Base-by-base conservation (phyloP, 768 basidiomycete genomes). In the Trametes villosa region DNA sequence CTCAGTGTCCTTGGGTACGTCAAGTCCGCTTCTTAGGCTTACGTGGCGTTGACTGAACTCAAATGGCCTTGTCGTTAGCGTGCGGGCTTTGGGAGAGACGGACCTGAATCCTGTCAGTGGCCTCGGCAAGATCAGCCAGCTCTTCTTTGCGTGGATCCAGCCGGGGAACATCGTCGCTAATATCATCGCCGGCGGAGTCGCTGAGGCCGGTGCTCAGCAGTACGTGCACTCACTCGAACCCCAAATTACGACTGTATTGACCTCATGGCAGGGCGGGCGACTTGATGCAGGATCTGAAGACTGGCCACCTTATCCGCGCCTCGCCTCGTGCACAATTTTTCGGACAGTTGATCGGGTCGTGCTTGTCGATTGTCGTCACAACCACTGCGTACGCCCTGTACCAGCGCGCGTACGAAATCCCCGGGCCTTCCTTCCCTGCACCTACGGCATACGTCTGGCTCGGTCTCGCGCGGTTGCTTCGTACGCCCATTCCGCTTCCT, bases 211-310 rank as follows among this genome's bases (percentile, higher is more conserved):
- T n/a, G 94, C 94, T 27, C 89, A 88, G 74, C 94, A 96, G 90
- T 93, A 70, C 62, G 86, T 70, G 60, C 31, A 17, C 34, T 30
- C 38, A 36, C n/a, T 3, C 9, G 9, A 24, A 15, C 31, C 13
- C 5, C 11, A 2, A 26, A 18, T 22, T 2, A 3, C 13, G 11
- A 6, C 3, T 40, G 18, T 5, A 3, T 4, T n/a, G 41, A 33
- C 26, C 59, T 13, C 33, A 24, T 57, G 66, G 56, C 64, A 95
- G 92, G 73, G 94, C 96, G 8, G 96, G 95, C 17, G 96, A 98
- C 71, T 84, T 98, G 9, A 98, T 98, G 96, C 96, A 98, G 77
- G 96, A 98, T 74, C 78, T 98, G 60, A 98, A 98, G 77, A 97
- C 96, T 2, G 96, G 96, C 0, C 93, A 97, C 73, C 78, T 98